Evolutionary conservation across 768 basidiomycete species (phyloP).

Genomic region (Pulveroboletus sp.): DNA sequence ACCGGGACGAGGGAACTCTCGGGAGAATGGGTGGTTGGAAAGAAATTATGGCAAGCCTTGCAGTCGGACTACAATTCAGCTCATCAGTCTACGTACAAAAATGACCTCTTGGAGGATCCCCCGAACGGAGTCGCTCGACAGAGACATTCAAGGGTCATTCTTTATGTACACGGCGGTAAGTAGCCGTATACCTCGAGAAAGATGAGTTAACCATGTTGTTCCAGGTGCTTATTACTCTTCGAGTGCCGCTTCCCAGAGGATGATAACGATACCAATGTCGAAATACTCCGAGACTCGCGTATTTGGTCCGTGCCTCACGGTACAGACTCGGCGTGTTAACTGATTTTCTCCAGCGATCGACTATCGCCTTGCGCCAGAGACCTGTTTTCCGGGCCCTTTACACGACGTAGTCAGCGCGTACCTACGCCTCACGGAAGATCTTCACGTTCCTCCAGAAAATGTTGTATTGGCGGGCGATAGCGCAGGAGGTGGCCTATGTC

Average conservation of each 20-base stretch:
- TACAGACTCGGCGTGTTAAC: background rate
- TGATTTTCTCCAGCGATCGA: constrained; percentile 59
- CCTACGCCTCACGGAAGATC: constrained; percentile 79
- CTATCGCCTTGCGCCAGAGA: constrained; percentile 95
- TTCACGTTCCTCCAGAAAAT: constrained; percentile 88
- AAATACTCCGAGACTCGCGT: constrained; percentile 86
- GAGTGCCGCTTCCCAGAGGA: constrained; percentile 84
- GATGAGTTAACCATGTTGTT: constrained; percentile 1
- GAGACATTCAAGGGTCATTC: constrained; percentile 73
- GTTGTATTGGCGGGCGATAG: constrained; percentile 88
- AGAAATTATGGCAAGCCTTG: constrained; percentile 81
- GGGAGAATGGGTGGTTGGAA: constrained; percentile 97
- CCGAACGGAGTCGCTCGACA: constrained; percentile 26
- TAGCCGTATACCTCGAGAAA: constrained; percentile 4
- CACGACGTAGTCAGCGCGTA: constrained; percentile 86
- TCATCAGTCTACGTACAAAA: constrained; percentile 23
- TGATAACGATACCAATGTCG: constrained; percentile 86
- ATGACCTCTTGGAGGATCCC: constrained; percentile 14
- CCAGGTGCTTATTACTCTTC: constrained; percentile 90
- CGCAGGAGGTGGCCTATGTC: constrained; percentile 83
- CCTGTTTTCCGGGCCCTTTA: constrained; percentile 84
- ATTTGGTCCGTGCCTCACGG: constrained; percentile 50
- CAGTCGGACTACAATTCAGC: constrained; percentile 74
- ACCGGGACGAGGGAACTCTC: constrained; percentile 74
- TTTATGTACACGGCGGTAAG: constrained; percentile 90